phyloP scores from a whole-genome alignment of 495 filamentous ascomycete species.

The Trichoderma gamsii region DNA sequence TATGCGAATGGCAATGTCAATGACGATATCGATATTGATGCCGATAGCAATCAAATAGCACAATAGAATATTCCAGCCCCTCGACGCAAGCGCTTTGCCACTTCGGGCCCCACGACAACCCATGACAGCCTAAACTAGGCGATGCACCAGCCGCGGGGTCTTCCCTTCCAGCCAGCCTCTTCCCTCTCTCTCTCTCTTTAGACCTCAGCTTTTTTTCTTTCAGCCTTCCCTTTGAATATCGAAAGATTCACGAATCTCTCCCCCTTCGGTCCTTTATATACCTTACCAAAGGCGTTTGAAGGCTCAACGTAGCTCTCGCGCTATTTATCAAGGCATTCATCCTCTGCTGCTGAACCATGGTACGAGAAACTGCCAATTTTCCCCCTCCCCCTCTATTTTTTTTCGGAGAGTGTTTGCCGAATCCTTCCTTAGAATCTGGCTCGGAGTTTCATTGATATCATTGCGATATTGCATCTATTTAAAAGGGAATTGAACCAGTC shows the following conservation, averaged over 20 bases:
- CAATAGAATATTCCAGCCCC: conserved; percentile 4
- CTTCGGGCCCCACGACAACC: neutral
- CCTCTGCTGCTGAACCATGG: no score
- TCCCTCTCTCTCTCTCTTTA: neutral
- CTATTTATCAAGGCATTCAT: no score
- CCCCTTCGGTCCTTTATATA: no score
- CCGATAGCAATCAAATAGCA: neutral
- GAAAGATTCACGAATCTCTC: neutral
- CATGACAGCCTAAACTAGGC: neutral
- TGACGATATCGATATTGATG: no score
- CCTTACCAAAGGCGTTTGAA: no score
- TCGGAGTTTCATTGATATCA: no score
- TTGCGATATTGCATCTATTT: no score
- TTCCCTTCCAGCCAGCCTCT: neutral
- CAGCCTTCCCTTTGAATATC: neutral
- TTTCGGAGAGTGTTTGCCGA: no score
- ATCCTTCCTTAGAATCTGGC: neutral
- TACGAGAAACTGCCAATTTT: neutral
- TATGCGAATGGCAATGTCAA: no score
- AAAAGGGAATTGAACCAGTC: neutral
- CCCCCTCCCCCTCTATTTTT: neutral
- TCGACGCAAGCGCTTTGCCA: neutral
- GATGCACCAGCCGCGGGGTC: neutral
- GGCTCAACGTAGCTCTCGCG: no score
- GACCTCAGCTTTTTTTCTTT: neutral